Conservation (phyloP, 2,329 filamentous ascomycete genomes). For the Thielaviopsis ethacetica region DNA sequence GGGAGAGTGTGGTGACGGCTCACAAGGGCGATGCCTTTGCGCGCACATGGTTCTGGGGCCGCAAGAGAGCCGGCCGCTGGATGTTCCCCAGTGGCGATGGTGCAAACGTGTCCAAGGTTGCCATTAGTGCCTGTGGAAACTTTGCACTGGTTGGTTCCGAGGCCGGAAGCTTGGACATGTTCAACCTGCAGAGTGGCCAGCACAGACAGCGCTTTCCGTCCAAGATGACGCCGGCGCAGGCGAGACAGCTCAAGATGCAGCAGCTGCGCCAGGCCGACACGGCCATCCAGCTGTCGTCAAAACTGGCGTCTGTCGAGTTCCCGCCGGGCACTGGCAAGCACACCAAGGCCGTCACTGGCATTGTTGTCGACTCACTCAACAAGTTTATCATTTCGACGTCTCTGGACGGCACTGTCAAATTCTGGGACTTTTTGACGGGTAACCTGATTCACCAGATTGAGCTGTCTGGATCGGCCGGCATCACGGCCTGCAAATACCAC, state of each 20-base stretch:
- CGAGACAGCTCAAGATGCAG: constrained; percentile 55
- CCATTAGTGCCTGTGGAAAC: constrained; percentile 80
- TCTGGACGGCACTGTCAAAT: constrained; percentile 84
- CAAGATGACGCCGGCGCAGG: constrained; percentile 59
- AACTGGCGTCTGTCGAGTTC: constrained; percentile 27
- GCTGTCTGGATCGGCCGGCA: constrained; percentile 43
- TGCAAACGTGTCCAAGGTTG: constrained; percentile 68
- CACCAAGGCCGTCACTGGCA: constrained; percentile 64
- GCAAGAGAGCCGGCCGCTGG: constrained; percentile 86
- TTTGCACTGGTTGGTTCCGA: constrained; percentile 83
- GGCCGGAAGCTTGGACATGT: constrained; percentile 78
- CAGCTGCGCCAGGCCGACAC: constrained; percentile 42
- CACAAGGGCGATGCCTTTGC: constrained; percentile 74
- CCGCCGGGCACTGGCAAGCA: constrained; percentile 52
- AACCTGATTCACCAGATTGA: constrained; percentile 64
- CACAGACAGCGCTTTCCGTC: constrained; percentile 81
- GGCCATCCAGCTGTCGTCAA: constrained; percentile 33
- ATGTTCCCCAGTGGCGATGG: constrained; percentile 74
- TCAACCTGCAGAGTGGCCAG: constrained; percentile 84
- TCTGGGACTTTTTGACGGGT: constrained; percentile 90
- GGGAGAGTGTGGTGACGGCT: constrained; percentile 92
- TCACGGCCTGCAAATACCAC: constrained; percentile 68
- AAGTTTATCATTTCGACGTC: constrained; percentile 72
- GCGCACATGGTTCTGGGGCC: constrained; percentile 96
- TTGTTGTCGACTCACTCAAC: constrained; percentile 82